Base-by-base conservation (phyloP, 1,139 yeast species). In the Fermentozyma sake region DNA sequence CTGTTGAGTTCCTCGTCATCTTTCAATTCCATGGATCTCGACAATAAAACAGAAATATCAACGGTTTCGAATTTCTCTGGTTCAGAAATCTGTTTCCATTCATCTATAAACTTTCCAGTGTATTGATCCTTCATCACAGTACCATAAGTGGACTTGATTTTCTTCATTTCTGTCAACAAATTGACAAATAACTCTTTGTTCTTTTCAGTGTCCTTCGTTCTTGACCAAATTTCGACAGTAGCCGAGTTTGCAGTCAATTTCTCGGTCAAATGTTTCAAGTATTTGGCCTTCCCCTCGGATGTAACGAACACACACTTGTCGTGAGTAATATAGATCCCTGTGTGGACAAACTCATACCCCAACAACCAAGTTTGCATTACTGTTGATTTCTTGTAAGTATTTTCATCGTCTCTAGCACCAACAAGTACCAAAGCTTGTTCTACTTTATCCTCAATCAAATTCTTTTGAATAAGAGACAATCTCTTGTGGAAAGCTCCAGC, bases 341-440 rank as follows among this genome's bases (percentile, higher is more conserved):
- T 87, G 32, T 94, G 93, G 13, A 95, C 94, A 50, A 91, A 89
- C 52, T 93, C 97, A 52, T 89, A 91, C 5, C 97, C 96, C 34
- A 91, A 63, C 34, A 91, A 64, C 97, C 97, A 91, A 27, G 82
- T 82, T 52, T 89, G 97, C 26, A 89, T 58, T 27, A 84, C 83
- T 1, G 95, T 80, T 8, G 95, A 81, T 56, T 86, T 86, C 50
- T 84, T 86, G 57, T 86, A 89, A 24, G 96, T 94, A 51, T 87
- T 84, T 38, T 82, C 91, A 33, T 84, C 93, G 48, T 84, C 87
- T 22, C 83, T 67, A 7, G 91, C 84, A 7, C 96, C 96, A 27
- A 83, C 80, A 8, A 84, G 73, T 24, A 83, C 72, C 35, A 85
- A 56, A 16, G 85, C 24, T 26, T 42, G 47, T 18, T 73, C 62